A percentile compares a stretch with the other conserved stretches of the same genome.
Conservation (phyloP, 148 eudicot species). For the Vaccinium corymbosum region DNA sequence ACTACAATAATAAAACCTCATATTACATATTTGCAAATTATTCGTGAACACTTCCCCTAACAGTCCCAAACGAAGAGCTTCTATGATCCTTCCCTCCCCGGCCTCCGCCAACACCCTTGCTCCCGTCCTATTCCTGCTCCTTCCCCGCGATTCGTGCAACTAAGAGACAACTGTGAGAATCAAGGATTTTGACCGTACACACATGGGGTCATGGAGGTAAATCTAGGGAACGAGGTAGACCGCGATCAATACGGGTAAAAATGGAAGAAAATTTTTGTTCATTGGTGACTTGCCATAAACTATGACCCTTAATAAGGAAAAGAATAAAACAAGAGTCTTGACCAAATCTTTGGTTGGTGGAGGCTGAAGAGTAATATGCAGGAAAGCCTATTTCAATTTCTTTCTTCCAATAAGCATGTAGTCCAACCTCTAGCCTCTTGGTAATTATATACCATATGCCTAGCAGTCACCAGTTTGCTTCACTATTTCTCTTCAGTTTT, state of each 20-base stretch:
- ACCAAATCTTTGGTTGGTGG: not conserved
- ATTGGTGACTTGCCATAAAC: not conserved
- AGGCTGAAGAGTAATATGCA: not conserved
- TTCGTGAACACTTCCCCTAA: too few species aligned
- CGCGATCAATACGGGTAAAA: not conserved
- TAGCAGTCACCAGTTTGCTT: not conserved
- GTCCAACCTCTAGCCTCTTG: constrained; percentile 2
- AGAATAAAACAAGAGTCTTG: not conserved
- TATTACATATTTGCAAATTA: too few species aligned
- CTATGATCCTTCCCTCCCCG: too few species aligned
- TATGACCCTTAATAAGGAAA: not conserved
- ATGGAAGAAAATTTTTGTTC: not conserved
- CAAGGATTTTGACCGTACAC: not conserved
- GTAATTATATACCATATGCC: not conserved
- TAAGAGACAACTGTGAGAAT: not conserved
- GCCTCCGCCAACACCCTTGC: too few species aligned
- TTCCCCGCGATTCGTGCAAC: too few species aligned
- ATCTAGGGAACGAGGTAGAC: not conserved
- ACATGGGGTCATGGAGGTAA: not conserved
- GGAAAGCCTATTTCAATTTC: not conserved
- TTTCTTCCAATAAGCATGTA: not conserved
- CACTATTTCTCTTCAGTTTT: not conserved
- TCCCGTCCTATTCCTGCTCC: too few species aligned
- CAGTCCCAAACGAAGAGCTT: too few species aligned
- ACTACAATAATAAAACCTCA: too few species aligned